These are phyloP conservation scores for Scytalidium lignicola DNA, from an alignment of 2,329 filamentous ascomycete genomes.

Conservation along the genomic window DNA sequence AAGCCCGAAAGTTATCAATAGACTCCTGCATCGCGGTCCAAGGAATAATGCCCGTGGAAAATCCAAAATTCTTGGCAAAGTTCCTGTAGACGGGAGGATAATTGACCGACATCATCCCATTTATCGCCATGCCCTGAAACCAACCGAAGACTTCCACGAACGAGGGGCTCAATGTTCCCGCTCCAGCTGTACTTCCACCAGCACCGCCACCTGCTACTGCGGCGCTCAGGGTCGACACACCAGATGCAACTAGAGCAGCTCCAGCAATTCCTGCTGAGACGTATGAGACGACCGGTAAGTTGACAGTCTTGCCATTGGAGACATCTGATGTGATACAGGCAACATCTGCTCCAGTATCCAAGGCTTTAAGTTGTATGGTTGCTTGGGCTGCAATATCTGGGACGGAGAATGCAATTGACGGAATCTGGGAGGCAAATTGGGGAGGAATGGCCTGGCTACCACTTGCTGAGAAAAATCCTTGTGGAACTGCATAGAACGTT, in stretches of 20 bases:
- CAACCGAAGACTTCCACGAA: slow-evolving; percentile 82
- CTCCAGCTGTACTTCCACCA: slow-evolving; percentile 52
- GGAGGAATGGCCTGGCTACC: slow-evolving; percentile 69
- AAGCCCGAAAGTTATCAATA: slow-evolving; percentile 77
- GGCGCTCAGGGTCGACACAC: slow-evolving; percentile 62
- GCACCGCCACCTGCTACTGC: slow-evolving; percentile 45
- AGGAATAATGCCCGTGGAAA: slow-evolving; percentile 78
- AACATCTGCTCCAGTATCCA: slow-evolving; percentile 55
- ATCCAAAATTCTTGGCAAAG: slow-evolving; percentile 90
- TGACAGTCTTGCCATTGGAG: slow-evolving; percentile 80
- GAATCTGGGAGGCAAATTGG: slow-evolving; percentile 69
- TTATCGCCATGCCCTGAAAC: slow-evolving; percentile 92
- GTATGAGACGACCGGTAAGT: slow-evolving; percentile 72
- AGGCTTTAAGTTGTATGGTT: slow-evolving; percentile 65
- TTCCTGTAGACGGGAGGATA: slow-evolving; percentile 84
- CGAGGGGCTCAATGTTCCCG: slow-evolving; percentile 68
- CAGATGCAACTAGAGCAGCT: slow-evolving; percentile 71
- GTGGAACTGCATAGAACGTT: slow-evolving; percentile 54
- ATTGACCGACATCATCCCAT: slow-evolving; percentile 89
- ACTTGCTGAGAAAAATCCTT: slow-evolving; percentile 65
- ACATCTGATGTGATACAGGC: slow-evolving; percentile 81
- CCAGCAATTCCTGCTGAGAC: slow-evolving; percentile 79
- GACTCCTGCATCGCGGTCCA: slow-evolving; percentile 75
- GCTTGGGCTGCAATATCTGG: slow-evolving; percentile 87
- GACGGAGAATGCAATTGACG: slow-evolving; percentile 81